These are phyloP conservation scores for Colletotrichum salicis DNA, from an alignment of 2,329 filamentous ascomycete genomes.

Conservation along the genomic window DNA sequence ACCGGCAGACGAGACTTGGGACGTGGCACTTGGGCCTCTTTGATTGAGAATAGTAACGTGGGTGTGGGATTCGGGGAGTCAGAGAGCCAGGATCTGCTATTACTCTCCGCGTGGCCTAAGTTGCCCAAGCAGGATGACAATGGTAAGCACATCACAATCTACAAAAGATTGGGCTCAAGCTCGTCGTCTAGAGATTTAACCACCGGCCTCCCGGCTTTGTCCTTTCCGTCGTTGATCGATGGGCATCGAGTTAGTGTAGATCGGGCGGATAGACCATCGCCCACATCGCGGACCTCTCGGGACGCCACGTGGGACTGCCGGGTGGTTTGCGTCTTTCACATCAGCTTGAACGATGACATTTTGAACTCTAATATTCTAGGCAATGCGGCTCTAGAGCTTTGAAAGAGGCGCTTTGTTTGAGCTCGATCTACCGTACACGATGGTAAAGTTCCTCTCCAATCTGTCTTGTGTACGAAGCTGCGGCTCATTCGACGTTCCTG, in stretches of 20 bases:
- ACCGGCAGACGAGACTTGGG: not conserved
- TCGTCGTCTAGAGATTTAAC: not conserved
- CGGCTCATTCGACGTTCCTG: not conserved
- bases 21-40: not conserved
- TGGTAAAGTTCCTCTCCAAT: slow-evolving; percentile 44
- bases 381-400: not conserved
- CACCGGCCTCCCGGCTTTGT: not conserved
- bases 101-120: too few relatives aligned
- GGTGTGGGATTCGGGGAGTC: not conserved
- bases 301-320: not conserved
- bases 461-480: not conserved
- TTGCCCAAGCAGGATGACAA: too few relatives aligned
- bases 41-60: not conserved
- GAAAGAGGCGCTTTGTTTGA: not conserved
- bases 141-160: too few relatives aligned
- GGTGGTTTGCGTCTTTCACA: not conserved
- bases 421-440: slow-evolving; percentile 49
- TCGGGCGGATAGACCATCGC: not conserved
- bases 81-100: too few relatives aligned
- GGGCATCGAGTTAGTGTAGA: not conserved
- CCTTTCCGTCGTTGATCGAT: not conserved
- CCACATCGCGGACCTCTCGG: not conserved
- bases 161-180: not conserved
- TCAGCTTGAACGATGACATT: not conserved
- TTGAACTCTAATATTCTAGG: not conserved